Base-by-base conservation (phyloP, 441 rosid genomes). In the Erysimum cheiri region DNA sequence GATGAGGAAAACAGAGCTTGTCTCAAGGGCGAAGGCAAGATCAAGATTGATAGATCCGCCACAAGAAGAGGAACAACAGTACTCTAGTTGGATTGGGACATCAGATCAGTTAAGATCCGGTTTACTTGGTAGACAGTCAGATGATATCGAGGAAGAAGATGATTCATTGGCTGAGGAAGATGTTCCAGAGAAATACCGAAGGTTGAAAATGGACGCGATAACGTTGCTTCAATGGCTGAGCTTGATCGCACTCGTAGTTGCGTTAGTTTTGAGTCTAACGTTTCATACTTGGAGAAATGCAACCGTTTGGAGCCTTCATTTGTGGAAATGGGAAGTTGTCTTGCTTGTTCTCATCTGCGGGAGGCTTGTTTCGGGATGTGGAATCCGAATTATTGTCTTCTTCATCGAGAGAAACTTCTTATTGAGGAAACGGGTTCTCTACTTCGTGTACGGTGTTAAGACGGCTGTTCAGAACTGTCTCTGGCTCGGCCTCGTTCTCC, bases 241-340 rank as follows among this genome's bases (percentile, higher is more conserved):
- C 35, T 78, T 92, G 65, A 29, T 92, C 41, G 13, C 80, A 0
- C 79, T 88, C 3, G 66, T 84, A 8, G 81, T 70, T 15, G 81
- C 80, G 4, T 59, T 88, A 13, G 5, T 66, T 6, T 74, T 85
- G 33, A 89, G 77, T 37, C 79, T 88, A 22, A 26, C 35, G 5
- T 48, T 85, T 39, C 74, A 40, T 12, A 10, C 79, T 0, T 65
- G 84, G 71, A 82, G 73, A 60, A 4, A 67, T 2, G 8, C 28
- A 10, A 40, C 35, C 0, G 10, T 92, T 12, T 80, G 90, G 84
- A 47, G 79, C n/a, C 91, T 92, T 22, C 69, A 63, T 12, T 40
- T 92, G 8, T 92, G 96, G 98, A 92, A 88, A 84, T 92, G 97
- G 97, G 85, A 87, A 68, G 87, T 90, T 5, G 35, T 88, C 47